Conservation (phyloP, 352 stramenopile genomes). For the Pythium sp. region DNA sequence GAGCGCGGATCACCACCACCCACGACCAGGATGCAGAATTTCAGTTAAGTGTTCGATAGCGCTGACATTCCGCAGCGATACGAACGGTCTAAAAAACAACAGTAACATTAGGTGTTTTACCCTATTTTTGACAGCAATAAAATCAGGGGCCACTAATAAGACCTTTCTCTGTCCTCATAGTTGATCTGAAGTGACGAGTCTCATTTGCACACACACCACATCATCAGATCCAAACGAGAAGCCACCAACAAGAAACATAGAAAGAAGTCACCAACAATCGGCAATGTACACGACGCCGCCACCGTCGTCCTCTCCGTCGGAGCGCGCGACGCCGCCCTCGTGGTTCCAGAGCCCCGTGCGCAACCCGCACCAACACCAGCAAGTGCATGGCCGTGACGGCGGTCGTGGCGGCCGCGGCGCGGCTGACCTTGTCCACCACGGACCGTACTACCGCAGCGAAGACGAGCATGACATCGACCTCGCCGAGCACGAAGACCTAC, state of each 20-base stretch:
- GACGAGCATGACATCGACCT: constrained; percentile 13
- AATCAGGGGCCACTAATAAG: not conserved
- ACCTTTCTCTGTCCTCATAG: not conserved
- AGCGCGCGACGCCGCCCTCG: constrained; percentile 4
- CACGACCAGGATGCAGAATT: not conserved
- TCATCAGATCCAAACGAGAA: not conserved
- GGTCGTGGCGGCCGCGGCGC: not conserved
- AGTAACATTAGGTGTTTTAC: too few relatives aligned
- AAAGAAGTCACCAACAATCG: not conserved
- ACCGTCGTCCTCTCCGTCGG: constrained; percentile 1
- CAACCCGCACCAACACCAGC: not conserved
- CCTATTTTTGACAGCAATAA: not conserved
- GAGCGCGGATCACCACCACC: not conserved
- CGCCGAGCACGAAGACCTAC: constrained; percentile 2
- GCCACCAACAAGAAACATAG: not conserved
- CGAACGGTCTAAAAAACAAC: not conserved
- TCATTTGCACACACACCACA: not conserved
- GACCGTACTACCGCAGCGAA: constrained; percentile 11
- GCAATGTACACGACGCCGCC: constrained; percentile 9
- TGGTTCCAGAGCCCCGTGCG: constrained; percentile 16
- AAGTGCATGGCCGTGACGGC: not conserved
- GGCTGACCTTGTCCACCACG: not conserved
- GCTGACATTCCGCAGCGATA: not conserved
- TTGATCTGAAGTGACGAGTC: not conserved
- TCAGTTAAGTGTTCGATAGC: not conserved